Evolutionary conservation across 2,329 filamentous ascomycete genomes (phyloP).

Genomic region (Pestalotiopsis sp.): DNA sequence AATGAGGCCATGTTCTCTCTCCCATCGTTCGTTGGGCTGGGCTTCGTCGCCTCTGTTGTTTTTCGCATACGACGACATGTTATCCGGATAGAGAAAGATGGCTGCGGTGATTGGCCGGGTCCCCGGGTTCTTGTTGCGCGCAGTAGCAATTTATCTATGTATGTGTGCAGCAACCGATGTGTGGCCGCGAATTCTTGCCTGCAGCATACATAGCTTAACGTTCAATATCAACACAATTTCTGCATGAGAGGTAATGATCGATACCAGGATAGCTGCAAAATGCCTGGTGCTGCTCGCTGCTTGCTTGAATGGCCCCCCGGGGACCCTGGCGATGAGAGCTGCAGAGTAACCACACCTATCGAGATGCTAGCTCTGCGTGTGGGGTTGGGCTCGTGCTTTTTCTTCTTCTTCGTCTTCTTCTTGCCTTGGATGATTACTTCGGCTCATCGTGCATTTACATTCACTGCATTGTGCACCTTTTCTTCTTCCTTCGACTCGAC

Average conservation of each 20-base stretch:
- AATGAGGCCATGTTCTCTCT: not conserved
- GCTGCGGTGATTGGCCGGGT: not conserved
- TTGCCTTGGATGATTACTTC: not conserved
- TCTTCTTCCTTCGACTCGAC: not conserved
- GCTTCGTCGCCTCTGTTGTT: not conserved
- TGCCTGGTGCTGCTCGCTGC: too few relatives aligned
- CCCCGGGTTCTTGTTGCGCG: not conserved
- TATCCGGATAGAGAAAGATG: constrained; percentile 12
- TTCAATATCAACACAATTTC: constrained; percentile 11
- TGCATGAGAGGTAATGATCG: constrained; percentile 13
- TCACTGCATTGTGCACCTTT: not conserved
- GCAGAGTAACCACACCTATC: constrained; percentile 8
- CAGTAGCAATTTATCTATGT: not conserved
- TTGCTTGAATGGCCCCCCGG: not conserved
- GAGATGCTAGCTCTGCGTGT: not conserved
- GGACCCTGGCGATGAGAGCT: constrained; percentile 7
- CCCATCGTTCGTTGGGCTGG: not conserved
- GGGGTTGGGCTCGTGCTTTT: constrained; percentile 18
- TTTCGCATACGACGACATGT: constrained; percentile 11
- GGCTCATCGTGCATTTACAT: constrained; percentile 22
- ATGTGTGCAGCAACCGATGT: not conserved
- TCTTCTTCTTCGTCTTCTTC: constrained; percentile 3
- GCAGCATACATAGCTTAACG: constrained; percentile 6
- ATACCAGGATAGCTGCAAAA: constrained; percentile 9
- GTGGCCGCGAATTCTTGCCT: not conserved